A percentile compares a stretch with the other conserved stretches of the same genome.
phyloP scores from a whole-genome alignment of 2,329 filamentous ascomycete species.

The Trichoderma sp. region DNA sequence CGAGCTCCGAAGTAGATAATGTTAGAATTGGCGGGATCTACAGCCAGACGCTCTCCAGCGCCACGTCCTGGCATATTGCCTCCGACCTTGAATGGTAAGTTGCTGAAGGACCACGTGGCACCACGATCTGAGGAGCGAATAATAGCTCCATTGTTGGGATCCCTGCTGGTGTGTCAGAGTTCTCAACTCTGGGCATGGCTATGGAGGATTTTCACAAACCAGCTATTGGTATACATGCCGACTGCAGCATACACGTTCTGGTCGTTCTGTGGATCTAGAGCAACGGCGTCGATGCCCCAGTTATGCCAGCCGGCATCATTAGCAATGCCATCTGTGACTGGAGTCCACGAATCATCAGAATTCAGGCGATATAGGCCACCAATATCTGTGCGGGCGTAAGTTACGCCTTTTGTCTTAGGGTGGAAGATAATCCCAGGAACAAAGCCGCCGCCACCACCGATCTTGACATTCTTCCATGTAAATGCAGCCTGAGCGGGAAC shows the following conservation, averaged over 20 bases:
- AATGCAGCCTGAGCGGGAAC: constrained; percentile 5
- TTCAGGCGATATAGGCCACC: constrained; percentile 10
- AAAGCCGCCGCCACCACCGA: constrained; percentile 12
- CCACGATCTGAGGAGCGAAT: constrained; percentile 12
- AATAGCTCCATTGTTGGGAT: constrained; percentile 10
- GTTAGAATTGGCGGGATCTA: constrained; percentile 7
- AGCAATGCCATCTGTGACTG: background rate
- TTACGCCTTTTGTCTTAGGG: constrained; percentile 2
- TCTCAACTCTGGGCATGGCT: background rate
- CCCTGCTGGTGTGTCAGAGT: background rate
- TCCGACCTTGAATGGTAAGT: constrained; percentile 9
- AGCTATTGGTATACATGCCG: constrained; percentile 12
- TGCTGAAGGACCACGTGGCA: constrained; percentile 3
- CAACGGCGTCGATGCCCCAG: constrained; percentile 5
- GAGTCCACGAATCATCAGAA: constrained; percentile 4
- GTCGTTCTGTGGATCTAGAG: constrained; percentile 8
- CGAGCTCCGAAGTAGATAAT: constrained; percentile 13
- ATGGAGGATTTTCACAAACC: background rate
- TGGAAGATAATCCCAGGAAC: constrained; percentile 12
- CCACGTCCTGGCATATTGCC: constrained; percentile 11
- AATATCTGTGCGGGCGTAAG: constrained; percentile 9
- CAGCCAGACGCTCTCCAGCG: background rate
- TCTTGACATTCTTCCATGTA: constrained; percentile 11
- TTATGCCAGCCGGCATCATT: constrained; percentile 9
- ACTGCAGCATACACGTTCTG: constrained; percentile 10